A percentile compares a stretch with the other conserved stretches of the same genome.
Conservation (phyloP, 352 stramenopile genomes). For the Pythium plurisporium region DNA sequence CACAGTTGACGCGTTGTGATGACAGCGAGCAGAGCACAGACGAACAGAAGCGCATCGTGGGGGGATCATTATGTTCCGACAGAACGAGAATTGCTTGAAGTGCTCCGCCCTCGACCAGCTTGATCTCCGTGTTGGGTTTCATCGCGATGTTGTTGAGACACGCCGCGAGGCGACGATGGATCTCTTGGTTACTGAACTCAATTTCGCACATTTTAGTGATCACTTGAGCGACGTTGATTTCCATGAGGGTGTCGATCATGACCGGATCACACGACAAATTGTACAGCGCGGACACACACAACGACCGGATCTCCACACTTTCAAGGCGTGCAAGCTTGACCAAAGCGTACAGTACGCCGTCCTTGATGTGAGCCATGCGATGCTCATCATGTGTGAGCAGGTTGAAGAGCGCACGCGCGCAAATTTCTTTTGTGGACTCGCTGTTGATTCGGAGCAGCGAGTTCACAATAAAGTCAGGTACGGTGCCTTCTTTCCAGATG, state of each 20-base stretch:
- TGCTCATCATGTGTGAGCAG: slow-evolving; percentile 79
- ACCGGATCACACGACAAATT: slow-evolving; percentile 73
- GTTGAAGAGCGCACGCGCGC: slow-evolving; percentile 80
- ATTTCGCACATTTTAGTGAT: slow-evolving; percentile 85
- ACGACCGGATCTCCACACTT: slow-evolving; percentile 71
- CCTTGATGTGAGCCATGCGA: slow-evolving; percentile 77
- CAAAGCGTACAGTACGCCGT: slow-evolving; percentile 83
- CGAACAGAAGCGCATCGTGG: slow-evolving; percentile 65
- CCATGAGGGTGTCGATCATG: slow-evolving; percentile 76
- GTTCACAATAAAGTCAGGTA: slow-evolving; percentile 89
- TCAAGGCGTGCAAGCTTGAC: slow-evolving; percentile 82
- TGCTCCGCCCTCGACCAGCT: slow-evolving; percentile 65
- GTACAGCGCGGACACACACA: slow-evolving; percentile 80
- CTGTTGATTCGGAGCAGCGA: slow-evolving; percentile 86
- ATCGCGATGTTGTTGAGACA: slow-evolving; percentile 75
- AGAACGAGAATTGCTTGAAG: slow-evolving; percentile 66
- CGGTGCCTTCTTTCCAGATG: slow-evolving; percentile 84
- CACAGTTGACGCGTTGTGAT: slow-evolving; percentile 59
- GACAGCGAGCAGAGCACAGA: slow-evolving; percentile 74
- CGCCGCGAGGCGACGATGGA: slow-evolving; percentile 61
- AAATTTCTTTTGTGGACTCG: slow-evolving; percentile 87
- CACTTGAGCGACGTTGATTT: slow-evolving; percentile 81
- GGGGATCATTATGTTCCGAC: slow-evolving; percentile 62
- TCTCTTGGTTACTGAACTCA: slow-evolving; percentile 79
- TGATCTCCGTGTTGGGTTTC: slow-evolving; percentile 42